Conservation (phyloP, 2,329 filamentous ascomycete genomes). For the Aspergillus tubingensis region DNA sequence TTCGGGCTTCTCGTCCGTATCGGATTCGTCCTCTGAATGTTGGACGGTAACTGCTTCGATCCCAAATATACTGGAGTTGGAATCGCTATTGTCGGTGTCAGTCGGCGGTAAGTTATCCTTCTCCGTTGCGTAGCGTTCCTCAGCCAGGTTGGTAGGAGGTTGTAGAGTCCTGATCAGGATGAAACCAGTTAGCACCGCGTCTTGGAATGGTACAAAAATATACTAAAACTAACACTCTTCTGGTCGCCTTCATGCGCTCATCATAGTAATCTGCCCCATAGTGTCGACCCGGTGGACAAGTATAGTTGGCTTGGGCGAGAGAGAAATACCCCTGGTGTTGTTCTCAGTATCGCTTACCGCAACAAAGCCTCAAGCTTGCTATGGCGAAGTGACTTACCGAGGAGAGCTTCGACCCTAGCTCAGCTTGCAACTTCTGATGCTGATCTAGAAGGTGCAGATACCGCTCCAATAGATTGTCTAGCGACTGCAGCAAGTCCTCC, state of each 20-base stretch:
- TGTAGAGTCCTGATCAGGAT: slow-evolving; percentile 16
- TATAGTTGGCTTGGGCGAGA: slow-evolving; percentile 52
- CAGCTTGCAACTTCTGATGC: slow-evolving; percentile 44
- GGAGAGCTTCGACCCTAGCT: slow-evolving; percentile 41
- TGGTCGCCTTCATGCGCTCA: slow-evolving; percentile 52
- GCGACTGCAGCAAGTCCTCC: slow-evolving; percentile 33
- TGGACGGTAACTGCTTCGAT: slow-evolving; percentile 10
- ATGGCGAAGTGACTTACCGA: slow-evolving; percentile 34
- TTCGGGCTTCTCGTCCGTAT: slow-evolving; percentile 6
- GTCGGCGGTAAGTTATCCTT: neutral
- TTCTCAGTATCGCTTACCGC: slow-evolving; percentile 7
- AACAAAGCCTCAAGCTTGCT: neutral
- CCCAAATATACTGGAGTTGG: slow-evolving; percentile 12
- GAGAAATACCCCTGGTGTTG: slow-evolving; percentile 48
- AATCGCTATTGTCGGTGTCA: slow-evolving; percentile 5
- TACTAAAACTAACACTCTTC: slow-evolving; percentile 41
- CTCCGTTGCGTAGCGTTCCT: neutral
- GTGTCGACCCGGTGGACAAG: slow-evolving; percentile 45
- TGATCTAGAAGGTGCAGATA: slow-evolving; percentile 48
- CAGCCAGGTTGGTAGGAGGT: neutral
- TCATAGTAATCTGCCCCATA: slow-evolving; percentile 55
- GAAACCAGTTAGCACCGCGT: slow-evolving; percentile 2
- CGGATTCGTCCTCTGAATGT: slow-evolving; percentile 8
- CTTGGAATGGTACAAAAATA: neutral
- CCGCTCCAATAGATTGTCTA: slow-evolving; percentile 45